A percentile compares a stretch with the other conserved stretches of the same genome.
Evolutionary conservation across 2,329 filamentous ascomycete species (phyloP).

Genomic region (Intubia oerlemansii): DNA sequence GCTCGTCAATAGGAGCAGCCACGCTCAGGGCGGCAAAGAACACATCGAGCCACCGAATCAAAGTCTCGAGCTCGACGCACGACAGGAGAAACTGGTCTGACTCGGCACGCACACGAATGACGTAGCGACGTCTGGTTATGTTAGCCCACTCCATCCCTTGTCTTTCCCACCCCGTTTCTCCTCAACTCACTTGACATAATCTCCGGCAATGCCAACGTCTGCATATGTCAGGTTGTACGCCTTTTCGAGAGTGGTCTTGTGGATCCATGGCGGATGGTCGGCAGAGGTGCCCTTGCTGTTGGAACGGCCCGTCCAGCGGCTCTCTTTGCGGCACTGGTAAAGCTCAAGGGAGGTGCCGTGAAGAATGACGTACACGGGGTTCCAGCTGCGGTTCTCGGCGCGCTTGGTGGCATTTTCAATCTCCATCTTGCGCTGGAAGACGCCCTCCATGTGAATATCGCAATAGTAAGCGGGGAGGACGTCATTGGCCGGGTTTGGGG

Average conservation of each 20-base stretch:
- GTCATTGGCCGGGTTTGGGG: too few species aligned
- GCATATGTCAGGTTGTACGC: constrained; percentile 56
- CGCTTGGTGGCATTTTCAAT: constrained; percentile 41
- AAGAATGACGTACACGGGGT: constrained; percentile 38
- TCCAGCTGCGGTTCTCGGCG: constrained; percentile 41
- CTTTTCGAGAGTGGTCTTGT: constrained; percentile 33
- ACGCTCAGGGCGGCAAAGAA: constrained; percentile 57
- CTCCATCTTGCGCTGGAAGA: constrained; percentile 44
- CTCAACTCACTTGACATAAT: constrained; percentile 43
- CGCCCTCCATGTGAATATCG: constrained; percentile 30
- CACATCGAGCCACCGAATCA: constrained; percentile 46
- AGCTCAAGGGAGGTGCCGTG: constrained; percentile 48
- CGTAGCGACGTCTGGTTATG: constrained; percentile 35
- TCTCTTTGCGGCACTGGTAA: constrained; percentile 38
- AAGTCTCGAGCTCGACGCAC: constrained; percentile 39
- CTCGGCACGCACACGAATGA: constrained; percentile 51
- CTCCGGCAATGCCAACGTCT: constrained; percentile 52
- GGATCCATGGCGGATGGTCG: constrained; percentile 28
- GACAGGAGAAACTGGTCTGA: constrained; percentile 54
- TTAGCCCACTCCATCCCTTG: too few species aligned
- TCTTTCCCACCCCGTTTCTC: too few species aligned
- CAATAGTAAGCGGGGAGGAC: constrained; percentile 37
- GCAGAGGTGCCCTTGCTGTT: too few species aligned
- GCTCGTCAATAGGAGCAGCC: constrained; percentile 47
- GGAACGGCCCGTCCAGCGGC: constrained; percentile 25